Base-by-base conservation (phyloP, 352 stramenopile genomes). In the Globisporangium apiculatum region DNA sequence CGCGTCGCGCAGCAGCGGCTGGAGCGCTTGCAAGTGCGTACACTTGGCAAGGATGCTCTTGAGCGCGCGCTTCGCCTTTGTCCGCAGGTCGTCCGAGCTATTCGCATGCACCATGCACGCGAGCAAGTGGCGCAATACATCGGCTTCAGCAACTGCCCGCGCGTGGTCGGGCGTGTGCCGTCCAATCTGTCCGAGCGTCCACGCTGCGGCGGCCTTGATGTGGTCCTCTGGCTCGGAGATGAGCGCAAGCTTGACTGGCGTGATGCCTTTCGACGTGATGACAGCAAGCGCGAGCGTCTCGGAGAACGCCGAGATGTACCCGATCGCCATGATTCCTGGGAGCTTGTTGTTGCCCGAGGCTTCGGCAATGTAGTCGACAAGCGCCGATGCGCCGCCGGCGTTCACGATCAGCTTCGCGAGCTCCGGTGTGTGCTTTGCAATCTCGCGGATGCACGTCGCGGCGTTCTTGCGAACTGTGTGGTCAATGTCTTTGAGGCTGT, bases 401-500 rank as follows among this genome's bases (percentile, higher is more conserved):
- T 98, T 98, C 36, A 98, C 94, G 49, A 98, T 96, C 43, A 98
- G 68, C 68, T 98, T 98, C 12, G 94, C 92, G 2, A 98, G 88
- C 73, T 98, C 94, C 0, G 91, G 89, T 0, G 92, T 98, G 69
- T 98, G 94, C 63, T 98, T 98, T 57, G 87, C 89, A 48, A 98
- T 88, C 66, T 98, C 94, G 11, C 94, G 89, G 38, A 98, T 93
- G 69, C 88, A 97, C 2, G 92, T 98, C 17, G 94, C 94, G 3
- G 91, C 91, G 63, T 98, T 98, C 70, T 98, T 98, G n/a, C 91
- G 75, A 2, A 98, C 94, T n/a, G 86, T 95, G 51, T 91, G 72
- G 57, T 98, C 94, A 41, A 93, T 93, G 65, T 98, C 94, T 68
- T 97, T 97, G 55, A 98, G 84, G 60, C 88, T 97, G 68, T 95